Conservation (phyloP, 2,329 filamentous ascomycete genomes). For the Chalaropsis thielavioides region DNA sequence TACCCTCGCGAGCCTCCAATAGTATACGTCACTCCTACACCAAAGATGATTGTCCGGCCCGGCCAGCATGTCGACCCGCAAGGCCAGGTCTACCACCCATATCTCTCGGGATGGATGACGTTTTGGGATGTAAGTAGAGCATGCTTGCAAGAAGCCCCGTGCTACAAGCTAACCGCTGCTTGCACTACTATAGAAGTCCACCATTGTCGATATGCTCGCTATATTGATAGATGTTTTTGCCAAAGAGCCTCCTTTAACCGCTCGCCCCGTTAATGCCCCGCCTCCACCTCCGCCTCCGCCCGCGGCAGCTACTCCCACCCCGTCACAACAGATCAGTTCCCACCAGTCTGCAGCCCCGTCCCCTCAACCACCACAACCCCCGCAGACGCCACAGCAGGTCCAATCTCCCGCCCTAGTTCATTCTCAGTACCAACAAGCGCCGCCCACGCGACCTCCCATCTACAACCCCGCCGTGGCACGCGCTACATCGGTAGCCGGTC, state of each 20-base stretch:
- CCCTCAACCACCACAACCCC: slow-evolving; percentile 30
- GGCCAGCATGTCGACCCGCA: slow-evolving; percentile 93
- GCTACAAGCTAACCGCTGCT: slow-evolving; percentile 18
- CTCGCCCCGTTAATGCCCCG: slow-evolving; percentile 28
- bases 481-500: neutral
- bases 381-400: slow-evolving; percentile 23
- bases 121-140: slow-evolving; percentile 68
- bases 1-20: slow-evolving; percentile 80
- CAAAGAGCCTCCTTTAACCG: slow-evolving; percentile 83
- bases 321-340: slow-evolving; percentile 41
- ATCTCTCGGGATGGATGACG: slow-evolving; percentile 75
- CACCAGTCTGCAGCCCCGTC: slow-evolving; percentile 26
- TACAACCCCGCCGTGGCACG: neutral
- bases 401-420: slow-evolving; percentile 23
- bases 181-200: slow-evolving; percentile 51
- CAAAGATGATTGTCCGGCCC: slow-evolving; percentile 76
- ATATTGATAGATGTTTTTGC: slow-evolving; percentile 79
- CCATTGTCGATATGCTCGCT: slow-evolving; percentile 64
- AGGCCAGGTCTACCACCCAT: slow-evolving; percentile 89
- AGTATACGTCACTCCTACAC: slow-evolving; percentile 75
- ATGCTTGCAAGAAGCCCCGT: neutral
- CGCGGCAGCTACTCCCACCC: slow-evolving; percentile 41
- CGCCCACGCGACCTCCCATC: neutral
- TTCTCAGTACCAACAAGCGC: slow-evolving; percentile 23
- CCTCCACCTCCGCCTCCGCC: slow-evolving; percentile 1